A percentile compares a stretch with the other conserved stretches of the same genome.
These are phyloP conservation scores for Silene vulgaris DNA, from an alignment of 179 eudicot genomes.

Conservation along the genomic window DNA sequence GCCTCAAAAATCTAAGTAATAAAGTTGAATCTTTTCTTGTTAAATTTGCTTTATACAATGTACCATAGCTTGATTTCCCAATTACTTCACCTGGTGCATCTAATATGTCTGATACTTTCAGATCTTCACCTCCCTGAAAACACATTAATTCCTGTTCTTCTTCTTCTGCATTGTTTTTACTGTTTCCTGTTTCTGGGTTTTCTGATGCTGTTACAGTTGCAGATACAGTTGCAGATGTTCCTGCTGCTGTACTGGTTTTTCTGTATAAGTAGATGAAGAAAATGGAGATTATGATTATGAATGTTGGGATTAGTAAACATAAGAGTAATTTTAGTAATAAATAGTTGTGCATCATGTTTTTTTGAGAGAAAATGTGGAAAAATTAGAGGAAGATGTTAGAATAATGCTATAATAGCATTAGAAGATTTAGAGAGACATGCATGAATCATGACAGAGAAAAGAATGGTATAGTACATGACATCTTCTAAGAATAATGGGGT, in stretches of 20 bases:
- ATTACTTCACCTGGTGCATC: conserved; percentile 98
- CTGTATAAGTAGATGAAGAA: conserved; percentile 14
- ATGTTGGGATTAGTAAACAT: conserved; percentile 24
- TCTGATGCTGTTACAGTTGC: neutral
- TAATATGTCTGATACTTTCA: conserved; percentile 55
- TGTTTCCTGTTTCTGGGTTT: conserved; percentile 24
- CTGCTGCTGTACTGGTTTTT: conserved; percentile 9
- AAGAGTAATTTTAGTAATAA: conserved; percentile 15
- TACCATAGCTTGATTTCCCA: conserved; percentile 89
- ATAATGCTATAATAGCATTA: too few species aligned
- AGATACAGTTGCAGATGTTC: neutral
- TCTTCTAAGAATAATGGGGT: too few species aligned
- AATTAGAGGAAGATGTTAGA: neutral
- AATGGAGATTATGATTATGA: conserved; percentile 20
- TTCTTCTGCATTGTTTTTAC: neutral
- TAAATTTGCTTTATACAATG: conserved; percentile 70
- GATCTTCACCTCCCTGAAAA: conserved; percentile 69
- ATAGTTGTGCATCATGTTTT: conserved; percentile 15
- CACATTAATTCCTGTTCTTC: conserved; percentile 49
- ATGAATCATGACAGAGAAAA: neutral
- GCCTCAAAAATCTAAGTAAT: conserved; percentile 76
- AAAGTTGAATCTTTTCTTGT: conserved; percentile 28
- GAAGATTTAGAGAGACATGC: neutral
- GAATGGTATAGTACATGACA: too few species aligned
- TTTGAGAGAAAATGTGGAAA: neutral